phyloP scores from a whole-genome alignment of 2,329 filamentous ascomycete species.

The Sordariomycetes sp. region DNA sequence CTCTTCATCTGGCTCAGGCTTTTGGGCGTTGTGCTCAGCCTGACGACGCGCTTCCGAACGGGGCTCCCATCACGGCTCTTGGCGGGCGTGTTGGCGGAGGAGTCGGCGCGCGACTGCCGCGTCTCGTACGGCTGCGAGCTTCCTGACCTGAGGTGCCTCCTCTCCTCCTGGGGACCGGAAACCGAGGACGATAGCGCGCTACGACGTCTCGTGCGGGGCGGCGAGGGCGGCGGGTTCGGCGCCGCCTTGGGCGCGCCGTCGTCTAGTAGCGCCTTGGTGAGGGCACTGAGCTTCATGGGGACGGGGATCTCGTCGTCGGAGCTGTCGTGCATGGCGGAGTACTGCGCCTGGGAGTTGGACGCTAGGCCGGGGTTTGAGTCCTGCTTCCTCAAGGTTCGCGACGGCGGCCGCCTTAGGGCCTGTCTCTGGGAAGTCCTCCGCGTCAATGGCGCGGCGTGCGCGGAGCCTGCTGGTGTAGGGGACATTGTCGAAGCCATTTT shows the following conservation, averaged over 20 bases:
- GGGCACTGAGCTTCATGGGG: conserved; percentile 85
- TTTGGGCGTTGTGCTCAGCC: conserved; percentile 37
- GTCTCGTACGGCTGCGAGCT: conserved; percentile 25
- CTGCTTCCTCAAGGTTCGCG: conserved; percentile 29
- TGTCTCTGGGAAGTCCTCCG: conserved; percentile 44
- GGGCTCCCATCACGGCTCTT: conserved; percentile 37
- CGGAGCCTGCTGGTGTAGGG: conserved; percentile 38
- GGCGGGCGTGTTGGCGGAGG: conserved; percentile 23
- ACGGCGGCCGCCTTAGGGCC: conserved; percentile 30
- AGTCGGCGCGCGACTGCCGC: background rate
- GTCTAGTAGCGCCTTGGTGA: conserved; percentile 74
- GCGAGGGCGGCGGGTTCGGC: conserved; percentile 23
- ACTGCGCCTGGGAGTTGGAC: conserved; percentile 23
- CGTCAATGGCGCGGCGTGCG: conserved; percentile 27
- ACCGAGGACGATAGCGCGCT: conserved; percentile 27
- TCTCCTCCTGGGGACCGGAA: conserved; percentile 21
- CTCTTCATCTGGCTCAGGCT: conserved; percentile 28
- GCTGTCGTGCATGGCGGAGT: conserved; percentile 59
- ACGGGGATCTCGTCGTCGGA: conserved; percentile 89
- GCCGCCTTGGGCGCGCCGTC: conserved; percentile 36
- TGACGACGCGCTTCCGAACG: conserved; percentile 41
- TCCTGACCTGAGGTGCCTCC: conserved; percentile 30
- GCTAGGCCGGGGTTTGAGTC: conserved; percentile 27
- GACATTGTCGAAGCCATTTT: conserved; percentile 35
- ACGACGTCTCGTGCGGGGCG: conserved; percentile 33